A percentile compares a stretch with the other conserved stretches of the same genome.
Evolutionary conservation across 1,284 basidiomycete species (phyloP).

Genomic region (Ceratobasidium theobromae): DNA sequence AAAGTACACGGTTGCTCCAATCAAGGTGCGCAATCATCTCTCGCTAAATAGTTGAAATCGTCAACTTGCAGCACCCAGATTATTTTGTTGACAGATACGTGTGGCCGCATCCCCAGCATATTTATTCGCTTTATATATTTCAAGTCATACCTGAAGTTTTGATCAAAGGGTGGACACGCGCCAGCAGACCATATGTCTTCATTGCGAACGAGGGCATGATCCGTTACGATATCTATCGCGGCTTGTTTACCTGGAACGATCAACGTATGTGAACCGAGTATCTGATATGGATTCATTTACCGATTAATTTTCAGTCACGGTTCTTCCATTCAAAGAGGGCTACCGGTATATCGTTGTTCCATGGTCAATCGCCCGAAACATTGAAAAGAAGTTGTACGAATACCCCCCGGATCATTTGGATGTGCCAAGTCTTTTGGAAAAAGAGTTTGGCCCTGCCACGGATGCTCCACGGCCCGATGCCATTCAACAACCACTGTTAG

Average conservation of each 20-base stretch:
- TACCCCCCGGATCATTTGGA: slow-evolving; percentile 21
- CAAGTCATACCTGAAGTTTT: slow-evolving; percentile 21
- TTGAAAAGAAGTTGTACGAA: slow-evolving; percentile 3
- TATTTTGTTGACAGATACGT: slow-evolving; percentile 6
- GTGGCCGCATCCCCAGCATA: slow-evolving; percentile 11
- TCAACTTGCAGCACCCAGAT: no score
- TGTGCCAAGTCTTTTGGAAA: neutral
- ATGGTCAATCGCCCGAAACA: slow-evolving; percentile 25
- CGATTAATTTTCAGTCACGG: neutral
- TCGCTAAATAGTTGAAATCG: neutral
- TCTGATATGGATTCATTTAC: neutral
- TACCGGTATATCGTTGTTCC: slow-evolving; percentile 15
- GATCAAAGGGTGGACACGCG: slow-evolving; percentile 1
- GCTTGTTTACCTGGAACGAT: slow-evolving; percentile 26
- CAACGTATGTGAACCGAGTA: slow-evolving; percentile 4
- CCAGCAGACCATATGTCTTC: neutral
- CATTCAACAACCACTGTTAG: neutral
- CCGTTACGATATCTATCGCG: slow-evolving; percentile 25
- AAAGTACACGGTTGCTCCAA: slow-evolving; percentile 9
- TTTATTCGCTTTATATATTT: slow-evolving; percentile 13
- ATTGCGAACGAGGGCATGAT: slow-evolving; percentile 23
- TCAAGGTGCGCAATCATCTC: neutral
- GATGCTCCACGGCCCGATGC: neutral
- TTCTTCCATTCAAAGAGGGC: slow-evolving; percentile 18
- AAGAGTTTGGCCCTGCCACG: neutral